Conservation (phyloP, 2,329 filamentous ascomycete genomes). For the Fusarium lateritium region DNA sequence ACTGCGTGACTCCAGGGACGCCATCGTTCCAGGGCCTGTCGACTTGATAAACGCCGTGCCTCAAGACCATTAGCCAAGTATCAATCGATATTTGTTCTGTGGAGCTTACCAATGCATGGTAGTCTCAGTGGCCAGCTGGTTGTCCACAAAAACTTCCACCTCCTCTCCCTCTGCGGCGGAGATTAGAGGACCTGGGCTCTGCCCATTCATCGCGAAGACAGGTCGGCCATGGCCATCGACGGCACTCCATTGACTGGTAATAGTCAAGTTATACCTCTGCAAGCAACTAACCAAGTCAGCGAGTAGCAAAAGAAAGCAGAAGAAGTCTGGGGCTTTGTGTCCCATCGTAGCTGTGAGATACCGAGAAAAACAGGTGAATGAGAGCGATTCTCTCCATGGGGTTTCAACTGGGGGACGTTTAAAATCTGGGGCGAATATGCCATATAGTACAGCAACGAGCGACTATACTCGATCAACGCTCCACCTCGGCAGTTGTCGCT, state of each 20-base stretch:
- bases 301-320: too few relatives aligned
- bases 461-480: too few relatives aligned
- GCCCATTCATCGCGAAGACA: conserved; percentile 18
- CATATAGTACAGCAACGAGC: too few relatives aligned
- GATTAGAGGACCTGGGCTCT: conserved; percentile 18
- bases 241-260: background rate
- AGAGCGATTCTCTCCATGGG: too few relatives aligned
- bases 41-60: conserved; percentile 8
- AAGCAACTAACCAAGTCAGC: too few relatives aligned
- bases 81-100: too few relatives aligned
- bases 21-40: conserved; percentile 9
- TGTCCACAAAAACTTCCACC: conserved; percentile 11
- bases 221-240: conserved; percentile 12
- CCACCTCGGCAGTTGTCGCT: too few relatives aligned
- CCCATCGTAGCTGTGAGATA: too few relatives aligned
- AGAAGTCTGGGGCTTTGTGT: too few relatives aligned
- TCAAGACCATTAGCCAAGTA: background rate
- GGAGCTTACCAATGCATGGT: conserved; percentile 23
- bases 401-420: too few relatives aligned
- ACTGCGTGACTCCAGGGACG: conserved; percentile 8
- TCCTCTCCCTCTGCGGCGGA: conserved; percentile 12
- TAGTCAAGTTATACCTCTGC: background rate
- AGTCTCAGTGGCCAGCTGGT: conserved; percentile 12
- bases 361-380: too few relatives aligned
- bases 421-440: too few relatives aligned